phyloP scores from a whole-genome alignment of 345 rosid species.

The Moricandia moricandioides region DNA sequence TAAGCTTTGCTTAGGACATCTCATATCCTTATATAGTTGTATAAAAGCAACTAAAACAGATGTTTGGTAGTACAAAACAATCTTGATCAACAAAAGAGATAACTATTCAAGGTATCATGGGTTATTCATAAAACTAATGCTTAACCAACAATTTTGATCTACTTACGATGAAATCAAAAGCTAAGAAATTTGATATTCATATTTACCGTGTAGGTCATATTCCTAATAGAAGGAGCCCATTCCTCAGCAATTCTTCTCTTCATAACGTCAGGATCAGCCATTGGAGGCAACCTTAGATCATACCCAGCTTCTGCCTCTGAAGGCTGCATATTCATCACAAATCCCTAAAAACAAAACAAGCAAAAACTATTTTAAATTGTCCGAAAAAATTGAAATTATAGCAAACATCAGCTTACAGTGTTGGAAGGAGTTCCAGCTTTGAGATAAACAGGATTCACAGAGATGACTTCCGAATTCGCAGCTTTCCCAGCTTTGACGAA shows the following conservation, averaged over 20 bases:
- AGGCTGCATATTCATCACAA: conserved; percentile 92
- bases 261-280: conserved; percentile 58
- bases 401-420: conserved; percentile 40
- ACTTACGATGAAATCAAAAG: neutral
- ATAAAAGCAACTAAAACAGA: neutral
- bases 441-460: conserved; percentile 80
- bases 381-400: no score
- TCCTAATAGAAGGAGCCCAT: conserved; percentile 85
- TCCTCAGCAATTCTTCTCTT: conserved; percentile 67
- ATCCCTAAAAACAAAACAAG: conserved; percentile 47
- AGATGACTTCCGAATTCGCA: conserved; percentile 65
- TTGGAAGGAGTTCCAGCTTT: conserved; percentile 79
- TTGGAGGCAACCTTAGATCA: conserved; percentile 79
- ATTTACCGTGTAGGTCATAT: conserved; percentile 67
- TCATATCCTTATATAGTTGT: neutral
- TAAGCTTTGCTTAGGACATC: neutral
- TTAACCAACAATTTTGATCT: neutral
- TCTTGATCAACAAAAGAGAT: neutral
- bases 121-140: neutral
- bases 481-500: conserved; percentile 73
- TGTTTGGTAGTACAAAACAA: neutral
- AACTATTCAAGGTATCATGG: neutral
- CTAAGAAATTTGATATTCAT: neutral
- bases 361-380: neutral
- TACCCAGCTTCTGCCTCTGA: conserved; percentile 95